Evolutionary conservation across 176 grass and related monocot species (phyloP).

Genomic region (sorghum (Sorghum bicolor)): Sorghum_bicolor_NCBIv3 NC_012879.2:53429001-53429500

Average conservation of each 20-base stretch:
- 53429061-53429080: not conserved
- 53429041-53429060: not conserved
- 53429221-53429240: too few species aligned
- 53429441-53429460: not conserved
- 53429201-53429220: too few species aligned
- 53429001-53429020: not conserved
- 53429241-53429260: too few species aligned
- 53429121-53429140: not conserved
- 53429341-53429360: not conserved
- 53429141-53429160: too few species aligned
- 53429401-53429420: not conserved
- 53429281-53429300: not conserved
- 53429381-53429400: not conserved
- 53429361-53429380: not conserved
- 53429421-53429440: not conserved
- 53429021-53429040: not conserved
- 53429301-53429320: not conserved
- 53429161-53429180: too few species aligned
- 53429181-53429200: too few species aligned
- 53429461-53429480: not conserved
- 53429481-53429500: not conserved
- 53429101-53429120: not conserved
- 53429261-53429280: too few species aligned
- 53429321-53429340: not conserved
- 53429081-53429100: not conserved